These are phyloP conservation scores for Phyllachora maydis DNA, from an alignment of 2,329 filamentous ascomycete species.

Conservation along the genomic window DNA sequence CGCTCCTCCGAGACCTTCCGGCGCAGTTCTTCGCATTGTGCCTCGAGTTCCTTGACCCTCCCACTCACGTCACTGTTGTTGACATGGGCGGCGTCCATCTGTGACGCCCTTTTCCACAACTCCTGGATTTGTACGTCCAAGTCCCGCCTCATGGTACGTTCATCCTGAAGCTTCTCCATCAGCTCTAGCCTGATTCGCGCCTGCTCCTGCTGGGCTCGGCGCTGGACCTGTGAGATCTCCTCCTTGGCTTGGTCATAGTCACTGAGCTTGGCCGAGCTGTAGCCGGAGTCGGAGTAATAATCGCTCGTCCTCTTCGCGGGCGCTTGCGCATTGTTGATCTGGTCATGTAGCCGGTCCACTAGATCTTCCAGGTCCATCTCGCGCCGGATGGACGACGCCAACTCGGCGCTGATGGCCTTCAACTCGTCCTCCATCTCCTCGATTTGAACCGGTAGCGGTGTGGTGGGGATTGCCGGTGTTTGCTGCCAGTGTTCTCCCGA, in stretches of 20 bases:
- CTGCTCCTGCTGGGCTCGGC: conserved; percentile 77
- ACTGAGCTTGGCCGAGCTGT: conserved; percentile 62
- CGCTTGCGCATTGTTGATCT: conserved; percentile 38
- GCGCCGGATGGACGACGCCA: conserved; percentile 78
- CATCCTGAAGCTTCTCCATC: conserved; percentile 71
- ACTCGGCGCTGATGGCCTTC: conserved; percentile 77
- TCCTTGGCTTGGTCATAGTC: conserved; percentile 41
- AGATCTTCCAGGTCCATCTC: conserved; percentile 96
- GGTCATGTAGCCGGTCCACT: conserved; percentile 70
- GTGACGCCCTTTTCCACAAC: conserved; percentile 58
- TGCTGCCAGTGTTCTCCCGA: too few species aligned
- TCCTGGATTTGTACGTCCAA: conserved; percentile 72
- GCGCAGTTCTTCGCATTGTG: conserved; percentile 60
- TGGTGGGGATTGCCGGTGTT: too few species aligned
- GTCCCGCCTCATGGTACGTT: conserved; percentile 52
- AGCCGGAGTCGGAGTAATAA: conserved; percentile 93
- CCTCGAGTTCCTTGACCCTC: conserved; percentile 60
- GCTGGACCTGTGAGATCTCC: conserved; percentile 65
- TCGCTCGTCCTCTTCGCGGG: conserved; percentile 69
- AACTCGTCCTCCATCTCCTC: conserved; percentile 89
- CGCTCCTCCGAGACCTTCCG: conserved; percentile 70
- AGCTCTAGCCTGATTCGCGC: conserved; percentile 71
- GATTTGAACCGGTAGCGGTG: conserved; percentile 30
- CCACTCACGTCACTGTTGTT: conserved; percentile 33
- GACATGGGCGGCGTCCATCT: conserved; percentile 31